These are phyloP conservation scores for Phtheirospermum japonicum DNA, from an alignment of 257 asterid species.

Conservation along the genomic window DNA sequence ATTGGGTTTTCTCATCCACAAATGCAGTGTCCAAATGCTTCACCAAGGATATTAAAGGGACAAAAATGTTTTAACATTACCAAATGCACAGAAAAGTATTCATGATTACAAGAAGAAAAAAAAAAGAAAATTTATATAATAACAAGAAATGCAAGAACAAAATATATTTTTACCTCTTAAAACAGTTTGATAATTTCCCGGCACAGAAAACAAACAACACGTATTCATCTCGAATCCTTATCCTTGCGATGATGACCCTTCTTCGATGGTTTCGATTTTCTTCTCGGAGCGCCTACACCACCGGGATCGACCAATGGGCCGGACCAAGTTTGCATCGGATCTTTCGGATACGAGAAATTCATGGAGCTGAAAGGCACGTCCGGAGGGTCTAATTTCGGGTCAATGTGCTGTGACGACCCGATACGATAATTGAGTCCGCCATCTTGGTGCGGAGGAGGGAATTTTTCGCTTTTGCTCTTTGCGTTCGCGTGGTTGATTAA, in stretches of 20 bases:
- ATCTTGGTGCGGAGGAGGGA: conserved; percentile 89
- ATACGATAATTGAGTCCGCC: conserved; percentile 70
- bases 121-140: not conserved
- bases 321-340: conserved; percentile 78
- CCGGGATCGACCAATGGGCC: conserved; percentile 70
- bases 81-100: conserved; percentile 15
- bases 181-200: conserved; percentile 30
- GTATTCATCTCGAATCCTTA: conserved; percentile 20
- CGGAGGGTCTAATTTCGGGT: conserved; percentile 58
- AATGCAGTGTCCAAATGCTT: no score
- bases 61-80: no score
- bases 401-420: conserved; percentile 58
- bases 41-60: no score
- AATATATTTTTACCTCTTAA: conserved; percentile 24
- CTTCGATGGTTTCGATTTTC: conserved; percentile 52
- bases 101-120: conserved; percentile 31
- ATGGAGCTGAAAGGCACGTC: conserved; percentile 68
- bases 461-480: conserved; percentile 85
- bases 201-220: conserved; percentile 28
- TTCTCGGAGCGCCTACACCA: conserved; percentile 38
- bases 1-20: no score
- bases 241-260: conserved; percentile 44
- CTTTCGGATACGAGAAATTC: conserved; percentile 73
- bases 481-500: conserved; percentile 73
- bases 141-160: conserved; percentile 21